Evolutionary conservation across 208 protist genomes (phyloP).

Genomic region (Trypanosoma mega): DNA sequence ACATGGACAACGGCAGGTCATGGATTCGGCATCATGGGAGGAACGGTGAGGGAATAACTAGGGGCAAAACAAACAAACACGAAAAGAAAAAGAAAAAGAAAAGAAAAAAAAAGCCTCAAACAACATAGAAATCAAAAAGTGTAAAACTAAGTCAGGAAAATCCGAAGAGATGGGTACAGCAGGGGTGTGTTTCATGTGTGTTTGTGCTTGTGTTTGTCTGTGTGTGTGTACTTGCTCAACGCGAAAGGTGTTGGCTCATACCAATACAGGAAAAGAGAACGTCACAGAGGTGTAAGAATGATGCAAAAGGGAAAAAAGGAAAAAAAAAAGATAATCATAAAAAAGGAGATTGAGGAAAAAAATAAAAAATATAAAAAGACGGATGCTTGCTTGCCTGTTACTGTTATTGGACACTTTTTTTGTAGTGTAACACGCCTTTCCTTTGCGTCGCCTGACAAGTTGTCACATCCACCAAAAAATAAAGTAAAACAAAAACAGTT

Average conservation of each 20-base stretch:
- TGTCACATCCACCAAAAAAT: too few species aligned
- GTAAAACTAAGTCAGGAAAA: not conserved
- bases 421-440: too few species aligned
- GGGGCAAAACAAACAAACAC: not conserved
- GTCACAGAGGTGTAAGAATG: too few species aligned
- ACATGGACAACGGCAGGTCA: conserved; percentile 8
- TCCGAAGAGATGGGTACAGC: not conserved
- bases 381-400: too few species aligned
- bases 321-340: conserved; percentile 12
- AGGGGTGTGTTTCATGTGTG: not conserved
- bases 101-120: not conserved
- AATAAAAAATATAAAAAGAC: too few species aligned
- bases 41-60: not conserved
- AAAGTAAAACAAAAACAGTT: too few species aligned
- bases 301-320: not conserved
- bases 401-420: too few species aligned
- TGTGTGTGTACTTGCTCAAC: too few species aligned
- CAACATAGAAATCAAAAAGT: not conserved
- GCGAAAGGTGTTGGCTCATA: too few species aligned
- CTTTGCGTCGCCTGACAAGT: too few species aligned
- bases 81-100: conserved; percentile 2
- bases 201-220: not conserved
- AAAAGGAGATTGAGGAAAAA: too few species aligned
- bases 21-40: conserved; percentile 1
- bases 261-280: too few species aligned